Conservation (phyloP, 1,284 basidiomycete genomes). For the Mycocalia duriaeana region DNA sequence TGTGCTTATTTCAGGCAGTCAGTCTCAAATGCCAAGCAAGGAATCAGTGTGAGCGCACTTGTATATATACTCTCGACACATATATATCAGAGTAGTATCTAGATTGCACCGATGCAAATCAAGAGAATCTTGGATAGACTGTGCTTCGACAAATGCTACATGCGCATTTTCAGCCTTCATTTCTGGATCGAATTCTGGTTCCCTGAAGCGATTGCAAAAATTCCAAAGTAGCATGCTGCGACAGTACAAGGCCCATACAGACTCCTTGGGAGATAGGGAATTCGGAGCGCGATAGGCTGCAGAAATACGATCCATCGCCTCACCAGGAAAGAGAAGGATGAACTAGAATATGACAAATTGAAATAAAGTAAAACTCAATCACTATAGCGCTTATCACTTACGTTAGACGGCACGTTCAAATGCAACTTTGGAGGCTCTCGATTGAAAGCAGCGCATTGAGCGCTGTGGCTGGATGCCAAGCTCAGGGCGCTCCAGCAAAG, state of each 20-base stretch:
- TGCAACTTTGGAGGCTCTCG: conserved; percentile 50
- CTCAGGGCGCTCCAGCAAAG: conserved; percentile 70
- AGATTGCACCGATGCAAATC: conserved; percentile 63
- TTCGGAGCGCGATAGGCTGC: conserved; percentile 32
- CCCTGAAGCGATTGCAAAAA: conserved; percentile 50
- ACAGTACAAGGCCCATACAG: conserved; percentile 74
- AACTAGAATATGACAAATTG: conserved; percentile 24
- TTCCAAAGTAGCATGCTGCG: conserved; percentile 76
- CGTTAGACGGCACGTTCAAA: conserved; percentile 59
- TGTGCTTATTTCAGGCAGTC: conserved; percentile 36
- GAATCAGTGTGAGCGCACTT: conserved; percentile 47
- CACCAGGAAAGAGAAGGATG: conserved; percentile 43
- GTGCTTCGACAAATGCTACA: conserved; percentile 56
- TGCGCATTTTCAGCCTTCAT: conserved; percentile 55
- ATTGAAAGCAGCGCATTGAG: conserved; percentile 61
- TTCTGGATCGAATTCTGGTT: conserved; percentile 36
- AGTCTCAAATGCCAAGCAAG: conserved; percentile 6
- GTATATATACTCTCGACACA: conserved; percentile 66
- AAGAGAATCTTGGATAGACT: conserved; percentile 59
- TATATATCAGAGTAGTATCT: conserved; percentile 61
- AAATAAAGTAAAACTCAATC: conserved; percentile 10
- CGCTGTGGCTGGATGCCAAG: conserved; percentile 59
- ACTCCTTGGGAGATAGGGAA: conserved; percentile 57
- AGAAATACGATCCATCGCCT: conserved; percentile 47
- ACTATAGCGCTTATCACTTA: conserved; percentile 28